Evolutionary conservation across 2,329 filamentous ascomycete species (phyloP), one percentile per base, ranked within the genome.

Genomic region (Ophiocordyceps australis): DNA sequence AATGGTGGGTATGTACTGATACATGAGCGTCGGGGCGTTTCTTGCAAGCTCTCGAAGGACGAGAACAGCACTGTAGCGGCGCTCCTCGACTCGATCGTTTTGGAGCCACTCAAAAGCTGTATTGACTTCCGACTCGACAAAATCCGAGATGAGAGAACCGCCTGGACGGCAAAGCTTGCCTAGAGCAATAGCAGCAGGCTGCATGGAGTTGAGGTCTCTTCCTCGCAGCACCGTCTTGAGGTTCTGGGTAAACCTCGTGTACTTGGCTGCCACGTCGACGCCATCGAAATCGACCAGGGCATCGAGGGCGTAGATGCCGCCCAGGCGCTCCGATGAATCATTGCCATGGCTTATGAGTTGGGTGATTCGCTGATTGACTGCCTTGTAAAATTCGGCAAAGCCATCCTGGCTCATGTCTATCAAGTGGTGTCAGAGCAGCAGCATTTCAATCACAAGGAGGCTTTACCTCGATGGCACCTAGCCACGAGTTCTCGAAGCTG

Each of bases 61-160:
- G 14, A 98, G 65, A 7, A 93, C 86, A 12, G 89, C 85, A 30
- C 85, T 86, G 46, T 95, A 94, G 39, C 89, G 71, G 38, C 86
- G 69, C 45, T 86, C 86, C 55, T 98, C 89, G 39, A 92, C 74
- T 36, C 86, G 71, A 46, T 95, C 91, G 25, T 85, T 85, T 46
- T 95, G 86, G 30, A 98, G 68, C 80, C 85, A 95, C 55, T 98
- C 89, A 28, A 98, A 62, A 3, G 91, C 85, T 12, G 83, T 89
- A 49, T 94, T 91, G 33, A 95, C 85, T 52, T 98, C 86, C 28
- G 83, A 86, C 45, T 98, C 89, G 30, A 98, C 89, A 28, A 98
- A 61, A 50, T 95, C 86, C 7, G 86, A 91, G 23, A 92, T 93
- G 35, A 95, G 62, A 17, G 89, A 85, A 32, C 89, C 89, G 33